Conservation (phyloP, 306 rosid species). For the Inga leiocalycina region DNA sequence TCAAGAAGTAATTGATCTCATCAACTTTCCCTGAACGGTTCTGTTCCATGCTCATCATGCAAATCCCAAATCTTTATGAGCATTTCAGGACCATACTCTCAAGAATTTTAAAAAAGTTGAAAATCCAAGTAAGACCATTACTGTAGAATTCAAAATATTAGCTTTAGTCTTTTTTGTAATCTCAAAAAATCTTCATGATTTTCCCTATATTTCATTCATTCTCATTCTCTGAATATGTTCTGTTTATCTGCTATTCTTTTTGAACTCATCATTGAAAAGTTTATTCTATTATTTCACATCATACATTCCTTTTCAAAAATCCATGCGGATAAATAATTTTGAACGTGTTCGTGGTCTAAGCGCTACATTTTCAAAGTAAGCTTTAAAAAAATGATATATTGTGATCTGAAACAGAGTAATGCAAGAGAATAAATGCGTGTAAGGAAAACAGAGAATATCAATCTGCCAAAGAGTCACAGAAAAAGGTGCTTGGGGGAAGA, state of each 20-base stretch:
- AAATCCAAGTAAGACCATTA: background rate
- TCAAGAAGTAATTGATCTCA: background rate
- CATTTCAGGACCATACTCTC: background rate
- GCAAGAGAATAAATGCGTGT: background rate
- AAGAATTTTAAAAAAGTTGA: background rate
- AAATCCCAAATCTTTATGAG: background rate
- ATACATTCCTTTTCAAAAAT: background rate
- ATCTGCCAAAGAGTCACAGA: background rate
- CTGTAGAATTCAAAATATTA: background rate
- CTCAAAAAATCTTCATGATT: conserved; percentile 5
- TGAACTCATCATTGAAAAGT: conserved; percentile 35
- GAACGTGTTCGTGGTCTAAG: conserved; percentile 26
- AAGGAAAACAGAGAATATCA: background rate
- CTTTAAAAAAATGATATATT: background rate
- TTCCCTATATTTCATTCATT: conserved; percentile 35
- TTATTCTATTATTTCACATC: conserved; percentile 1
- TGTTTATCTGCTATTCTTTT: conserved; percentile 3
- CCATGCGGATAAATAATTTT: background rate
- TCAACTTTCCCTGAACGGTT: background rate
- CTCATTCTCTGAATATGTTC: conserved; percentile 37
- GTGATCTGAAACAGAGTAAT: background rate
- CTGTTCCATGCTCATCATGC: background rate
- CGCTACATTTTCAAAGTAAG: conserved; percentile 37
- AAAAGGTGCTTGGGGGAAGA: conserved; percentile 23
- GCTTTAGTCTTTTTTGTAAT: background rate